phyloP scores from a whole-genome alignment of 2,329 filamentous ascomycete genomes.

The Stemphylium lycopersici region DNA sequence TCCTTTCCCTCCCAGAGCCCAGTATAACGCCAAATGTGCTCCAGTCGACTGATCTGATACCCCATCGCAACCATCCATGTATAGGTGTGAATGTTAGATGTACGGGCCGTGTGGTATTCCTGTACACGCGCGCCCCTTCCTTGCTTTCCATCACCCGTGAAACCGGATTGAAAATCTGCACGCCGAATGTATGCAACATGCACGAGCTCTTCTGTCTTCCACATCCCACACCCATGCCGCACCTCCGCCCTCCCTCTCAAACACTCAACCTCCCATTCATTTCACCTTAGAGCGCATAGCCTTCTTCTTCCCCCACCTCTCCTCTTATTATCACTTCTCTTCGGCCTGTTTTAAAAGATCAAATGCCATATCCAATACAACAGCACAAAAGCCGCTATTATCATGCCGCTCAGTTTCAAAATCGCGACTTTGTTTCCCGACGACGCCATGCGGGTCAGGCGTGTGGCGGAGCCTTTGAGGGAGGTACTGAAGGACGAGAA shows the following conservation, averaged over 20 bases:
- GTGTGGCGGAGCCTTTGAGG: constrained; percentile 80
- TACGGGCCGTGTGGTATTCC: background rate
- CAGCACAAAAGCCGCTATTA: constrained; percentile 73
- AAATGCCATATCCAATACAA: constrained; percentile 70
- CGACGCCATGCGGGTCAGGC: constrained; percentile 87
- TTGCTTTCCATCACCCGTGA: too few species aligned
- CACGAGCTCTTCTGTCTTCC: too few species aligned
- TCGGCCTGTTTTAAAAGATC: constrained; percentile 11
- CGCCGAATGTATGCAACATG: too few species aligned
- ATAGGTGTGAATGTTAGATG: background rate
- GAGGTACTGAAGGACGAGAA: constrained; percentile 86
- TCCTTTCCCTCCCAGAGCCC: background rate
- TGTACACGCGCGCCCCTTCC: too few species aligned
- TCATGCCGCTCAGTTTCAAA: constrained; percentile 84
- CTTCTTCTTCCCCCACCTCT: background rate
- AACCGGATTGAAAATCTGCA: too few species aligned
- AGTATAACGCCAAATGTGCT: constrained; percentile 3
- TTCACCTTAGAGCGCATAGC: background rate
- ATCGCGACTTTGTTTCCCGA: constrained; percentile 90
- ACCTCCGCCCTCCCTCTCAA: background rate
- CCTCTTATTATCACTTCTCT: background rate
- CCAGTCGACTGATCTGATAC: background rate
- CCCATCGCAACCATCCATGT: too few species aligned
- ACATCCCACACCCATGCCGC: background rate
- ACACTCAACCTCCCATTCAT: background rate